Evolutionary conservation across 1,139 yeast genomes (phyloP).

Genomic region (Neolecta irregularis): DNA sequence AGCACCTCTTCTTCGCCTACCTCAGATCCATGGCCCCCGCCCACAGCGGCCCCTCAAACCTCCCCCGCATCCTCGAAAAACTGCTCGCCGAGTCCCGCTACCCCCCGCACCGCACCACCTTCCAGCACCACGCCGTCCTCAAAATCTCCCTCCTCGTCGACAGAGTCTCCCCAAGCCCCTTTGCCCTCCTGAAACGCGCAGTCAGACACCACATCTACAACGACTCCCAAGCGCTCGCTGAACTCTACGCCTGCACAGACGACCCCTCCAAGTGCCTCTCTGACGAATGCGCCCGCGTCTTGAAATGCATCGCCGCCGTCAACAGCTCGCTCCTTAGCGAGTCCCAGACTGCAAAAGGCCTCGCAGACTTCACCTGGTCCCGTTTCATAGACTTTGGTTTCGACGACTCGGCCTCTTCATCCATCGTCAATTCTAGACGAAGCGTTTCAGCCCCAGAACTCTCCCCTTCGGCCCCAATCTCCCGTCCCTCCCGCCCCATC

Average conservation of each 20-base stretch:
- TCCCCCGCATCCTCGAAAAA: slow-evolving; percentile 1
- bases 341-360: no score
- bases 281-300: slow-evolving; percentile 1
- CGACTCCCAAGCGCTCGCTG: slow-evolving; percentile 3
- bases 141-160: slow-evolving; percentile 16
- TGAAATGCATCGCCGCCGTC: slow-evolving; percentile 1
- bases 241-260: neutral
- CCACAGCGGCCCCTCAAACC: slow-evolving; percentile 20
- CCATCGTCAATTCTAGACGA: neutral
- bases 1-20: slow-evolving; percentile 64
- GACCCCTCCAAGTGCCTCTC: slow-evolving; percentile 1
- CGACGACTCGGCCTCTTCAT: neutral
- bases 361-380: no score
- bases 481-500: no score
- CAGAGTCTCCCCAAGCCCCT: slow-evolving; percentile 8
- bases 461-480: neutral
- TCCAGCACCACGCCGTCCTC: slow-evolving; percentile 14
- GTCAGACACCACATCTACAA: slow-evolving; percentile 2
- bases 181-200: slow-evolving; percentile 3
- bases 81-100: slow-evolving; percentile 2
- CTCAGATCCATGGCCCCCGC: slow-evolving; percentile 66
- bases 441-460: neutral
- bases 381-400: slow-evolving; percentile 3
- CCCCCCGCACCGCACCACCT: neutral
- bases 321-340: slow-evolving; percentile 1